These are phyloP conservation scores for Candida multigemmis DNA, from an alignment of 805 yeast species.

Conservation along the genomic window DNA sequence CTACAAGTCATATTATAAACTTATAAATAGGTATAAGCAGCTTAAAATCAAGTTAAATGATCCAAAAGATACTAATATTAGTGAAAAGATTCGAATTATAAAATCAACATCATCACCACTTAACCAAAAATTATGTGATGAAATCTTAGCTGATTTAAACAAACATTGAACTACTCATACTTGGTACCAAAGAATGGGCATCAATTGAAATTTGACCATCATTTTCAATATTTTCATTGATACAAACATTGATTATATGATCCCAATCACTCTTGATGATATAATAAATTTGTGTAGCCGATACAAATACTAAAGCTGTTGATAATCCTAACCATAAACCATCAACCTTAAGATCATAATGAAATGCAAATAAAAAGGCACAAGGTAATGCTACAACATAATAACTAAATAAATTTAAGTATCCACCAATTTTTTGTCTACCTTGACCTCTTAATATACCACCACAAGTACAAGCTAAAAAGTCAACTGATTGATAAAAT, in stretches of 20 bases:
- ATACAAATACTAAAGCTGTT: slow-evolving; percentile 31
- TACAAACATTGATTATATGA: slow-evolving; percentile 26
- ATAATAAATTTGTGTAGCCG: slow-evolving; percentile 30
- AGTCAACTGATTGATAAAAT: slow-evolving; percentile 44
- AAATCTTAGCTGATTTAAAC: slow-evolving; percentile 10
- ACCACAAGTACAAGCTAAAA: slow-evolving; percentile 38
- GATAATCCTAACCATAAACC: slow-evolving; percentile 45
- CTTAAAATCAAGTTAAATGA: slow-evolving; percentile 5
- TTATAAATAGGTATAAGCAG: slow-evolving; percentile 17
- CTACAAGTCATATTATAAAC: slow-evolving; percentile 20
- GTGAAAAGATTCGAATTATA: slow-evolving; percentile 11
- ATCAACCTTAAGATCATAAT: slow-evolving; percentile 24
- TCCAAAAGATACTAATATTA: slow-evolving; percentile 3
- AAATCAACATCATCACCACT: slow-evolving; percentile 13
- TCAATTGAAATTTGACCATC: slow-evolving; percentile 20
- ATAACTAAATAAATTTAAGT: slow-evolving; percentile 38
- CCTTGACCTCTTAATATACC: slow-evolving; percentile 55
- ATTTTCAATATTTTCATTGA: slow-evolving; percentile 33
- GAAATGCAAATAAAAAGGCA: slow-evolving; percentile 36
- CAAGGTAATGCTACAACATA: slow-evolving; percentile 42
- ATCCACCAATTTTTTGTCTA: slow-evolving; percentile 47
- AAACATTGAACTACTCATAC: slow-evolving; percentile 13
- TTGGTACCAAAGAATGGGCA: slow-evolving; percentile 21
- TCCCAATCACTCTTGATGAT: slow-evolving; percentile 38
- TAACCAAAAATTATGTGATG: slow-evolving; percentile 15